Conservation (phyloP, 208 protist species). For the Leishmania major region DNA sequence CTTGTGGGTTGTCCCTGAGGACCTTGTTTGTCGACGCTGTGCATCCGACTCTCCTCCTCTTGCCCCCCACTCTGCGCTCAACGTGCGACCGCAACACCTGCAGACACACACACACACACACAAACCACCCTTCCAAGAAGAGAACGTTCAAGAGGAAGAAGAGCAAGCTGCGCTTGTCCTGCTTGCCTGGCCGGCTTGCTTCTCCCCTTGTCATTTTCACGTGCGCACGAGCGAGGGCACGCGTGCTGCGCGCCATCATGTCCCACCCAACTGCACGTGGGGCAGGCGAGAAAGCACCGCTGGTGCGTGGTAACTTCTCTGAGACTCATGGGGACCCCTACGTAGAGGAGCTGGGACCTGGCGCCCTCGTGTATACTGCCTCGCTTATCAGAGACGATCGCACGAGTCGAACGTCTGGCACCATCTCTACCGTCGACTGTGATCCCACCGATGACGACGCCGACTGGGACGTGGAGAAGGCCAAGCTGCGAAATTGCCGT, state of each 20-base stretch:
- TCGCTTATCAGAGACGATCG: slow-evolving; percentile 43
- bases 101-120: background rate
- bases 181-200: background rate
- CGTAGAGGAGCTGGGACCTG: slow-evolving; percentile 34
- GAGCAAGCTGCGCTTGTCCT: background rate
- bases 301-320: slow-evolving; percentile 10
- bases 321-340: slow-evolving; percentile 50
- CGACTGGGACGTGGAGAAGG: background rate
- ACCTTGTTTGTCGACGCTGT: too few relatives aligned
- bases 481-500: background rate
- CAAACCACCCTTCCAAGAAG: too few relatives aligned
- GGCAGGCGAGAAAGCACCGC: slow-evolving; percentile 9
- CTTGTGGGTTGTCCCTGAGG: too few relatives aligned
- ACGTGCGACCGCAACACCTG: background rate
- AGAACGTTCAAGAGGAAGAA: background rate
- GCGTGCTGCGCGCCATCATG: slow-evolving; percentile 1
- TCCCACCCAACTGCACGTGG: background rate
- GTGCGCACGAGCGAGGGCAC: background rate
- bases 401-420: slow-evolving; percentile 13
- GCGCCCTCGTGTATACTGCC: slow-evolving; percentile 44
- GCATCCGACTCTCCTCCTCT: background rate
- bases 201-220: background rate
- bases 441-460: slow-evolving; percentile 12
- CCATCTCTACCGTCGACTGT: background rate
- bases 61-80: background rate